Percentiles rank a stretch among this genome's conserved stretches.
phyloP scores from a whole-genome alignment of 2,329 filamentous ascomycete species.

The Fusarium drepaniforme region DNA sequence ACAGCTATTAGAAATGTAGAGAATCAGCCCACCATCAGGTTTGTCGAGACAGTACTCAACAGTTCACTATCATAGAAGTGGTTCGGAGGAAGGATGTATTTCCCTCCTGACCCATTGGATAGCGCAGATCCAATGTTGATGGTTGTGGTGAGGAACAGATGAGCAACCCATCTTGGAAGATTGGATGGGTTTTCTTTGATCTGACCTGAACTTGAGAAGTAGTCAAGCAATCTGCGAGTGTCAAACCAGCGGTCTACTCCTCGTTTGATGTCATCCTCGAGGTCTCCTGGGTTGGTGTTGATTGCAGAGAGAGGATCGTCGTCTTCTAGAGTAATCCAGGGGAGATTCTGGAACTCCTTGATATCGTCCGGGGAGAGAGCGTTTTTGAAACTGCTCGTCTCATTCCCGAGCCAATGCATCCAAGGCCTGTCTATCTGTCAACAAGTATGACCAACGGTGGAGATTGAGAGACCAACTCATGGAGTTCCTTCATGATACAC shows the following conservation, averaged over 20 bases:
- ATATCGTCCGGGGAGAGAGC: not conserved
- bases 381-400: not conserved
- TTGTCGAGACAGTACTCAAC: not conserved
- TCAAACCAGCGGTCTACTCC: not conserved
- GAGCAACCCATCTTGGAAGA: not conserved
- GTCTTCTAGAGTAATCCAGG: not conserved
- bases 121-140: not conserved
- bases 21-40: not conserved
- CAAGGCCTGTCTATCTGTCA: not conserved
- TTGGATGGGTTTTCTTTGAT: not conserved
- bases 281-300: not conserved
- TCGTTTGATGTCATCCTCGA: not conserved
- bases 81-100: not conserved
- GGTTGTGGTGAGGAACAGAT: not conserved
- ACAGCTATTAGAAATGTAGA: not conserved
- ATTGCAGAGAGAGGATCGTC: not conserved
- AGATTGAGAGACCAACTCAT: not conserved
- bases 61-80: not conserved
- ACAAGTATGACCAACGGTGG: accelerated
- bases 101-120: not conserved
- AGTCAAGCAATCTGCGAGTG: not conserved
- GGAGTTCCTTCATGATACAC: not conserved
- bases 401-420: not conserved
- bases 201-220: not conserved
- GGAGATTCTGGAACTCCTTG: not conserved